phyloP scores from a whole-genome alignment of 129 eudicot species.

The Lactuca sativa region DNA sequence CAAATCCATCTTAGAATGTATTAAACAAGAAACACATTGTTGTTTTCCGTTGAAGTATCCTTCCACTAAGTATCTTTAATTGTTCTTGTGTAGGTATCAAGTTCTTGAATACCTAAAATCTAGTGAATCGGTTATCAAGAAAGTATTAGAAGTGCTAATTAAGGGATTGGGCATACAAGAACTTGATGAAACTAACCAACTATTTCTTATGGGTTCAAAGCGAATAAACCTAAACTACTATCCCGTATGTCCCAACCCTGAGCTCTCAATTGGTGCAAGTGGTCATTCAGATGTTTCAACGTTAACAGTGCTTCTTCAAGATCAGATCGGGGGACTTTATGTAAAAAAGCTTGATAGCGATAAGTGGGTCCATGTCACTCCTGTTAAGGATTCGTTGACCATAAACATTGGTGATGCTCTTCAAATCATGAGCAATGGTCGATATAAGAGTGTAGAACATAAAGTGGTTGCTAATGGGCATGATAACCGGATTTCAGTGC shows the following conservation, averaged over 20 bases:
- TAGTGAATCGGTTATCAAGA: slow-evolving; percentile 16
- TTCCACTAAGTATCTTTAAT: not conserved
- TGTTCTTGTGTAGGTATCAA: too few relatives aligned
- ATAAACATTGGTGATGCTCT: slow-evolving; percentile 11
- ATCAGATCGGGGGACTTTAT: slow-evolving; percentile 31
- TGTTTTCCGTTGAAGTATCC: slow-evolving; percentile 26
- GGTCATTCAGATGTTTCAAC: slow-evolving; percentile 39
- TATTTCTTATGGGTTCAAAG: slow-evolving; percentile 26
- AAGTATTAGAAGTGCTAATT: slow-evolving; percentile 16
- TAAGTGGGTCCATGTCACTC: slow-evolving; percentile 32
- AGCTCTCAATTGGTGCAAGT: slow-evolving; percentile 34
- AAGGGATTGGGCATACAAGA: slow-evolving; percentile 18
- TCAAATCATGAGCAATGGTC: too few relatives aligned
- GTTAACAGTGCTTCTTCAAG: slow-evolving; percentile 3
- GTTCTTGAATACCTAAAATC: too few relatives aligned
- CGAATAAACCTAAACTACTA: too few relatives aligned
- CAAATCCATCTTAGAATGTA: too few relatives aligned
- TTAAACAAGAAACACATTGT: not conserved
- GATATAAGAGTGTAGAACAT: too few relatives aligned
- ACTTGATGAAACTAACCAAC: slow-evolving; percentile 13
- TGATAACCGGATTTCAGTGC: too few relatives aligned
- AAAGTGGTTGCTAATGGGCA: too few relatives aligned
- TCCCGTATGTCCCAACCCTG: slow-evolving; percentile 23
- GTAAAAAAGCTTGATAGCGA: slow-evolving; percentile 18
- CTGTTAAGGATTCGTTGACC: slow-evolving; percentile 20